These are phyloP conservation scores for Eimeria necatrix DNA, from an alignment of 169 alveolate species.

Conservation along the genomic window DNA sequence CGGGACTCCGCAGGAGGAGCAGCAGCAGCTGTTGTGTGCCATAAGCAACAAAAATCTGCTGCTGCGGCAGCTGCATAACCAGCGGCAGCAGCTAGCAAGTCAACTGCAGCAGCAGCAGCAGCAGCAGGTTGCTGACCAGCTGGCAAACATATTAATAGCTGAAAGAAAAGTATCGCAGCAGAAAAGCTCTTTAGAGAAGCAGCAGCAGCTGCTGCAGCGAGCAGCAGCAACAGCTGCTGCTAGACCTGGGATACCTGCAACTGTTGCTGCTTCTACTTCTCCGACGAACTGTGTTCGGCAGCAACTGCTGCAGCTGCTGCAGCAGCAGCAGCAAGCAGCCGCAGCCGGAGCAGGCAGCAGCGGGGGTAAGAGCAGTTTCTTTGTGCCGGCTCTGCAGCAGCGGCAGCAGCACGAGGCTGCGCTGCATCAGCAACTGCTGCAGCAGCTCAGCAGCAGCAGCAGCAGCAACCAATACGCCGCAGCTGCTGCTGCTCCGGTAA, in stretches of 20 bases:
- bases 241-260: not conserved
- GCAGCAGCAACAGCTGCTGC: not conserved
- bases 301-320: not conserved
- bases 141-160: not conserved
- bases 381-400: not conserved
- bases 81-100: constrained; percentile 31
- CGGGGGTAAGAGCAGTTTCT: not conserved
- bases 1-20: constrained; percentile 7
- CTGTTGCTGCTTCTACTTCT: not conserved
- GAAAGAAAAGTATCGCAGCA: not conserved
- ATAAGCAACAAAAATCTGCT: not conserved
- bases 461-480: not conserved
- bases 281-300: not conserved
- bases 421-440: constrained; percentile 1
- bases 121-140: constrained; percentile 12
- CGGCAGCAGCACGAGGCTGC: not conserved
- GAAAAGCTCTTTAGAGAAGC: not conserved
- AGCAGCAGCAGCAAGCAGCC: not conserved
- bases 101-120: constrained; percentile 50
- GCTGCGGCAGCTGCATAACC: constrained; percentile 6
- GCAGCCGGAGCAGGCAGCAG: not conserved
- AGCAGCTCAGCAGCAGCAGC: not conserved
- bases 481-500: constrained; percentile 8
- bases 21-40: constrained; percentile 16
- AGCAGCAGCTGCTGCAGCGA: constrained; percentile 2